Conservation (phyloP, 129 eudicot genomes). For the Flaveria ramosissima region DNA sequence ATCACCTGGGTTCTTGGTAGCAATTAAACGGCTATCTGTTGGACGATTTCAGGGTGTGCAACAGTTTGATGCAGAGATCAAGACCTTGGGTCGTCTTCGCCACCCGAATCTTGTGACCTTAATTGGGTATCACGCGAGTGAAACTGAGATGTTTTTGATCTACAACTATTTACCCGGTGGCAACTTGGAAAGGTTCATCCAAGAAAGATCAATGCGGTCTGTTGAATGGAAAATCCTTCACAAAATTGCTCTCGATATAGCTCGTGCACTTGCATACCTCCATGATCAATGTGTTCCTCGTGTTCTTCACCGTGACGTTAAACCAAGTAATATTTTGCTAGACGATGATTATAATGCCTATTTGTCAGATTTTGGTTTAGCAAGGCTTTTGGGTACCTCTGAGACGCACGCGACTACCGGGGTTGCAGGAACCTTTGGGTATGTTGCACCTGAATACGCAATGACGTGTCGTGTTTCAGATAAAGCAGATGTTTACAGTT, state of each 20-base stretch:
- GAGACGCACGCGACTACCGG: conserved; percentile 93
- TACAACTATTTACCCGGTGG: conserved; percentile 88
- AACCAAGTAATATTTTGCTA: conserved; percentile 81
- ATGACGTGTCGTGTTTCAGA: conserved; percentile 97
- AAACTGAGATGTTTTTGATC: conserved; percentile 85
- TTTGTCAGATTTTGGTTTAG: conserved; percentile 82
- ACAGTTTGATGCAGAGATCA: conserved; percentile 88
- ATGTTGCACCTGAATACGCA: conserved; percentile 87
- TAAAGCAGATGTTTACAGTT: conserved; percentile 91
- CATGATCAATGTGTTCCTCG: conserved; percentile 95
- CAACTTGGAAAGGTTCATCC: conserved; percentile 80
- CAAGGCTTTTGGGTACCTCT: conserved; percentile 75
- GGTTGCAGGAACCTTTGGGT: conserved; percentile 89
- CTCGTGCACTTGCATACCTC: conserved; percentile 84
- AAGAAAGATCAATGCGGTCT: conserved; percentile 72
- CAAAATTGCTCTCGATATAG: conserved; percentile 81
- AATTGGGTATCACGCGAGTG: conserved; percentile 89
- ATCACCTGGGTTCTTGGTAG: conserved; percentile 74
- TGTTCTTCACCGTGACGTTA: conserved; percentile 91
- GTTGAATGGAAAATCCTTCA: conserved; percentile 84
- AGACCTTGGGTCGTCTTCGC: conserved; percentile 77
- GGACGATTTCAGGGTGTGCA: conserved; percentile 92
- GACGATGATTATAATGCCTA: conserved; percentile 83
- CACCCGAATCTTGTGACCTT: conserved; percentile 85
- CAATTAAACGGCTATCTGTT: conserved; percentile 73